These are phyloP conservation scores for Sugiyamaella valdiviana DNA, from an alignment of 805 yeast genomes.

Conservation along the genomic window DNA sequence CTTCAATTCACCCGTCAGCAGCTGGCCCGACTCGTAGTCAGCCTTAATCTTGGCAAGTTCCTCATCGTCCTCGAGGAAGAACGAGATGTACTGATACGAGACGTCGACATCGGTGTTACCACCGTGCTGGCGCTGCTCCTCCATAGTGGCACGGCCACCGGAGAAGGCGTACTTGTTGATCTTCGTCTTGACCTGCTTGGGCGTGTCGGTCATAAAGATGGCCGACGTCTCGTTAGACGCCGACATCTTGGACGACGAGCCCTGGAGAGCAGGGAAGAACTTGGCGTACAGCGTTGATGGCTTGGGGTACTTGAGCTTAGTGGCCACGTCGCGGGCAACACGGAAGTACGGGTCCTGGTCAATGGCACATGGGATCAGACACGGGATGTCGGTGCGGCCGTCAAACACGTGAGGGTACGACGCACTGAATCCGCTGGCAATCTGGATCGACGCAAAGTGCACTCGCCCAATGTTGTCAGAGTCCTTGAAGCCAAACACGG, in stretches of 20 bases:
- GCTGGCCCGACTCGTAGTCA: conserved; percentile 69
- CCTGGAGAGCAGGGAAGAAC: conserved; percentile 97
- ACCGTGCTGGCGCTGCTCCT: conserved; percentile 84
- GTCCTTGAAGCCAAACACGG: conserved; percentile 94
- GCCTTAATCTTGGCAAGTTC: conserved; percentile 56
- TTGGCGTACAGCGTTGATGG: conserved; percentile 90
- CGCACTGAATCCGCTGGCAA: conserved; percentile 91
- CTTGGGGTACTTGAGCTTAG: conserved; percentile 80
- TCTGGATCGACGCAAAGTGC: conserved; percentile 94
- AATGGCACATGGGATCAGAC: conserved; percentile 97
- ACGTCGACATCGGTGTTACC: conserved; percentile 96
- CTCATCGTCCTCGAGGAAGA: conserved; percentile 85
- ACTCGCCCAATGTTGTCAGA: conserved; percentile 90
- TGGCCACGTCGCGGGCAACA: conserved; percentile 96
- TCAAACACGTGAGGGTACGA: conserved; percentile 93
- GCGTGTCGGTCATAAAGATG: conserved; percentile 91
- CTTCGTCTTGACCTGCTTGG: conserved; percentile 87
- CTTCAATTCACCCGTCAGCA: conserved; percentile 91
- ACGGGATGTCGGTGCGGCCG: conserved; percentile 82
- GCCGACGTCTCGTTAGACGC: conserved; percentile 89
- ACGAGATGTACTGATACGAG: conserved; percentile 85
- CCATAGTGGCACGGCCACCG: conserved; percentile 83
- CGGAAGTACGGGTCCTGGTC: conserved; percentile 99
- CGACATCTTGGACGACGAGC: conserved; percentile 93
- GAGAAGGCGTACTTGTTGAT: conserved; percentile 94